A percentile compares a stretch with the other conserved stretches of the same genome.
These are phyloP conservation scores for Platanus orientalis DNA, from an alignment of 164 flowering plant species.

Conservation along the genomic window DNA sequence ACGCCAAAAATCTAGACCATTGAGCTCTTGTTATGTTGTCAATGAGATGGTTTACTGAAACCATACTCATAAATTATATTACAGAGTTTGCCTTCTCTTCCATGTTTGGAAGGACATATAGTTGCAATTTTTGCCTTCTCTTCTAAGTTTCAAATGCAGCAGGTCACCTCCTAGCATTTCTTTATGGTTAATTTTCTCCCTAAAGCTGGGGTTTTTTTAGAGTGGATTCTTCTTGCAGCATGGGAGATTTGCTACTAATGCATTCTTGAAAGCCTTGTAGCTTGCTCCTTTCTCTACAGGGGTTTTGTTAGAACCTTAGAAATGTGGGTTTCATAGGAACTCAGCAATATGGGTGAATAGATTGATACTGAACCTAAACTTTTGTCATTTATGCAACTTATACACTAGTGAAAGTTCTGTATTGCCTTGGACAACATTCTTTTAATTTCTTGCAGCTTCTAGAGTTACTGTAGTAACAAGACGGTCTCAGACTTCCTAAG, in stretches of 20 bases:
- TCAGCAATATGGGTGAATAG: neutral
- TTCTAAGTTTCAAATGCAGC: neutral
- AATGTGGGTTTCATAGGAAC: neutral
- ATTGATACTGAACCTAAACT: neutral
- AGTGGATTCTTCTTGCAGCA: too few relatives aligned
- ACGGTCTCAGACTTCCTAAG: too few relatives aligned
- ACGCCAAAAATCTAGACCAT: too few relatives aligned
- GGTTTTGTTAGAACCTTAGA: neutral
- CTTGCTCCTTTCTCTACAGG: neutral
- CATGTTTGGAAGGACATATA: neutral
- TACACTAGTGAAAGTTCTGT: too few relatives aligned
- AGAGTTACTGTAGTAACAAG: neutral
- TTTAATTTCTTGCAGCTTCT: neutral
- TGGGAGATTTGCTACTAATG: too few relatives aligned
- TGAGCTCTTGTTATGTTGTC: too few relatives aligned
- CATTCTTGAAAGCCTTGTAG: too few relatives aligned
- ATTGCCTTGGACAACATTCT: neutral
- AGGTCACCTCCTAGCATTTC: neutral
- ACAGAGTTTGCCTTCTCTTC: too few relatives aligned
- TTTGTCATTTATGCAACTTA: neutral
- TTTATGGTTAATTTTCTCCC: neutral
- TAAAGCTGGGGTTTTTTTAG: too few relatives aligned
- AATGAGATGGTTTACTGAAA: too few relatives aligned
- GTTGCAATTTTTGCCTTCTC: neutral
- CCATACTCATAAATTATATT: too few relatives aligned